These are phyloP conservation scores for Saturnispora saitoi DNA, from an alignment of 805 yeast genomes.

Conservation along the genomic window DNA sequence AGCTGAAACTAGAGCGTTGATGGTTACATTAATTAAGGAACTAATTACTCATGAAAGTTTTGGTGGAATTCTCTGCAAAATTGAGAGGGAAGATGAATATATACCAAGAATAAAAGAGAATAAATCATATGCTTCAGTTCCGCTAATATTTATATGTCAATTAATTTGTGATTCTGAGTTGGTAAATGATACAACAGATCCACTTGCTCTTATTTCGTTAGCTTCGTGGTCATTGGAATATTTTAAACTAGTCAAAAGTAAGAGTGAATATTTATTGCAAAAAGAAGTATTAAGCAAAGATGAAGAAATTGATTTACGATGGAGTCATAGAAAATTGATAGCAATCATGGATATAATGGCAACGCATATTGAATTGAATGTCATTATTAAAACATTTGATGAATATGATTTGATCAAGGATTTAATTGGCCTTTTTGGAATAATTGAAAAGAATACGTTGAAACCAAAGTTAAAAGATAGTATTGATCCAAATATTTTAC, in stretches of 20 bases:
- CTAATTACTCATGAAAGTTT: slow-evolving; percentile 7
- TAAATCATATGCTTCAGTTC: not conserved
- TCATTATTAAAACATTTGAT: slow-evolving; percentile 33
- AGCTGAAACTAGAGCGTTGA: not conserved
- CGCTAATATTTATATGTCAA: slow-evolving; percentile 4
- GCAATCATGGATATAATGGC: slow-evolving; percentile 35
- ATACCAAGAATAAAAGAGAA: not conserved
- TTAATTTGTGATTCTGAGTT: not conserved
- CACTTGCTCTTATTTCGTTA: slow-evolving; percentile 14
- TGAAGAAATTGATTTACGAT: slow-evolving; percentile 7
- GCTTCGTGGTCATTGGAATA: slow-evolving; percentile 35
- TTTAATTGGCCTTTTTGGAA: slow-evolving; percentile 31
- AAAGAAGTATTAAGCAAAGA: slow-evolving; percentile 6
- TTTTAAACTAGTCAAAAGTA: slow-evolving; percentile 19
- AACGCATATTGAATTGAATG: slow-evolving; percentile 33
- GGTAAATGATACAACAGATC: not conserved
- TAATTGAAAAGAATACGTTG: slow-evolving; percentile 34
- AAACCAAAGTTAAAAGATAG: slow-evolving; percentile 28
- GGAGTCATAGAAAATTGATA: slow-evolving; percentile 15
- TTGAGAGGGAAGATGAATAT: slow-evolving; percentile 3
- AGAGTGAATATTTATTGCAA: not conserved
- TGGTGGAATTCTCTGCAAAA: slow-evolving; percentile 5
- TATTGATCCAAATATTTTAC: not conserved
- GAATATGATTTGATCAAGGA: slow-evolving; percentile 31
- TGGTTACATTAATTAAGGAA: not conserved